phyloP scores from a whole-genome alignment of 495 filamentous ascomycete genomes.

The Clohesyomyces aquaticus region DNA sequence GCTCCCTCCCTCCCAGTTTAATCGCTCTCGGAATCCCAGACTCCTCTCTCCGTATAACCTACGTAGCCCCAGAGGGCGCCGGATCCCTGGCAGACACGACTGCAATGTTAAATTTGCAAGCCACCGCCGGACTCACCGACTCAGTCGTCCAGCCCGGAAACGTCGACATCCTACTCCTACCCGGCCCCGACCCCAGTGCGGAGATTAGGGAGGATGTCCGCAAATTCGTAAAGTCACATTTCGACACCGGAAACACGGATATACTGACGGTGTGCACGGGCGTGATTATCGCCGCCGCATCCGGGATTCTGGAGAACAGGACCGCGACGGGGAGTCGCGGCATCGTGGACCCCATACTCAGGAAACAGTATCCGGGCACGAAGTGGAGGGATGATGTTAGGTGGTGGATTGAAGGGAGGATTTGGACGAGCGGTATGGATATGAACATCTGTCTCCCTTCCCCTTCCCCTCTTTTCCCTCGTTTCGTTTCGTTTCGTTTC shows the following conservation, averaged over 20 bases:
- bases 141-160: slow-evolving; percentile 28
- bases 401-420: slow-evolving; percentile 21
- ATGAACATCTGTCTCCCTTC: neutral
- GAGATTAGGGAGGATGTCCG: slow-evolving; percentile 21
- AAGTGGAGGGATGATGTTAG: slow-evolving; percentile 31
- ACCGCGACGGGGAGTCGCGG: slow-evolving; percentile 26
- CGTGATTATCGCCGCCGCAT: slow-evolving; percentile 30
- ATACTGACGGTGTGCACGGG: slow-evolving; percentile 35
- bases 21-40: slow-evolving; percentile 24
- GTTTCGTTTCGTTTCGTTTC: too few relatives aligned
- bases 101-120: slow-evolving; percentile 12
- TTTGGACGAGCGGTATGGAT: slow-evolving; percentile 54
- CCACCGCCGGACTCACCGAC: slow-evolving; percentile 25
- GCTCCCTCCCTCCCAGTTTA: slow-evolving; percentile 32
- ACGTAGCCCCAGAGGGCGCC: slow-evolving; percentile 22
- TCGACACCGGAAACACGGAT: slow-evolving; percentile 26
- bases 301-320: slow-evolving; percentile 37
- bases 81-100: slow-evolving; percentile 12
- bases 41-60: slow-evolving; percentile 22
- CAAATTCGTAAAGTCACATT: slow-evolving; percentile 32
- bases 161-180: slow-evolving; percentile 36
- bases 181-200: slow-evolving; percentile 26
- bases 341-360: slow-evolving; percentile 11
- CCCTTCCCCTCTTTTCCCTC: neutral
- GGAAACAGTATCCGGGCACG: slow-evolving; percentile 23